Conservation (phyloP, 176 grass and related monocot genomes). For the Pharus latifolius region DNA sequence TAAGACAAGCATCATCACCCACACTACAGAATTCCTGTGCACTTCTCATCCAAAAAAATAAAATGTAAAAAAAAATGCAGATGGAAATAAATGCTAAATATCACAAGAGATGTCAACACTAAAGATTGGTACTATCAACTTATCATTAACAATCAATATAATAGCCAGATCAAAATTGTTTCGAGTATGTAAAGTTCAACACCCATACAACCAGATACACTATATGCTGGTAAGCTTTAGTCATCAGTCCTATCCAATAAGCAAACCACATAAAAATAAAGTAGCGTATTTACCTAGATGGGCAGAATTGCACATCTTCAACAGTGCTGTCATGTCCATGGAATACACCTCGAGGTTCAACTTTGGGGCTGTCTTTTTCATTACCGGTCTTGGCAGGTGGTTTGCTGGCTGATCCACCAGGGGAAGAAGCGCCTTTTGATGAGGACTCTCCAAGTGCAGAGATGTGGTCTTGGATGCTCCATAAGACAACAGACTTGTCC, state of each 20-base stretch:
- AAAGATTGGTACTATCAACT: not conserved
- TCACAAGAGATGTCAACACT: not conserved
- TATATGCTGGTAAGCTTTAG: not conserved
- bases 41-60: conserved; percentile 36
- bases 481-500: conserved; percentile 87
- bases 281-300: conserved; percentile 59
- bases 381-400: conserved; percentile 32
- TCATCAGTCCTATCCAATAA: not conserved
- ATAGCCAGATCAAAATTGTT: not conserved
- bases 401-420: conserved; percentile 53
- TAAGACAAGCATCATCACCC: conserved; percentile 90
- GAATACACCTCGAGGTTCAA: conserved; percentile 75
- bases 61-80: not conserved
- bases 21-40: conserved; percentile 97
- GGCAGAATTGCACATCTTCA: conserved; percentile 95
- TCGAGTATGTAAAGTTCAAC: not conserved
- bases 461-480: conserved; percentile 90
- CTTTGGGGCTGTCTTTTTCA: conserved; percentile 73
- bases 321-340: conserved; percentile 77
- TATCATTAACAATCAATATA: not conserved
- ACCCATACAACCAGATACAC: not conserved
- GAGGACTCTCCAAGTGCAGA: conserved; percentile 60
- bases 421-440: conserved; percentile 29
- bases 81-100: not conserved
- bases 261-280: not conserved